Percentiles rank a stretch among this genome's conserved stretches.
Evolutionary conservation across 2,329 filamentous ascomycete species (phyloP).

Genomic region (Phaeoacremonium minimum): DNA sequence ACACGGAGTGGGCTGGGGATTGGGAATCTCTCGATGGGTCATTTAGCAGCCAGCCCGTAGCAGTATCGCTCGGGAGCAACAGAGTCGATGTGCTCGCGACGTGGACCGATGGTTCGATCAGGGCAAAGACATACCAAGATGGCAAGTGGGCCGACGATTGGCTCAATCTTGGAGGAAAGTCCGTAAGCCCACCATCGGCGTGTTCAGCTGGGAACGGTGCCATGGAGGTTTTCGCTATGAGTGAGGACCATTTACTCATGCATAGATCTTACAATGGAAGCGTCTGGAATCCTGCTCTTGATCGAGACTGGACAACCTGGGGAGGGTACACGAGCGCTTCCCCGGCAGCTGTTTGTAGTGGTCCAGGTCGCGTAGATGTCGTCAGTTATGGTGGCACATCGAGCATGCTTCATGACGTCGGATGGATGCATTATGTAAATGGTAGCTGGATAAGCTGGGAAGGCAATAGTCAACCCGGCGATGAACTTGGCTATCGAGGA

Average conservation of each 20-base stretch:
- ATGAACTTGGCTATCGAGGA: neutral
- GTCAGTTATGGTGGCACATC: neutral
- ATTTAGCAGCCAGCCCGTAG: neutral
- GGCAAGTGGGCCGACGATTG: neutral
- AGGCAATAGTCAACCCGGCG: neutral
- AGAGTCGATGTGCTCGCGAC: neutral
- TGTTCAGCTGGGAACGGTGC: neutral
- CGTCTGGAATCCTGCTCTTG: neutral
- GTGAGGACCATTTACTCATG: neutral
- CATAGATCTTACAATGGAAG: neutral
- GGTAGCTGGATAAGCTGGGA: neutral
- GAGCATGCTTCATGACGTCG: neutral
- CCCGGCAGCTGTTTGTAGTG: neutral
- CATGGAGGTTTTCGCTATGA: neutral
- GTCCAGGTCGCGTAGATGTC: neutral
- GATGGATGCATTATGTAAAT: constrained; percentile 1
- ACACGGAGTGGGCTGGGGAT: neutral
- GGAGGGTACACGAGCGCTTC: neutral
- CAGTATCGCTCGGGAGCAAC: neutral
- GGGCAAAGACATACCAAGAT: neutral
- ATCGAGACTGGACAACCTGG: neutral
- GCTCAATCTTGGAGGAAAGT: neutral
- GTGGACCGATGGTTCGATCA: neutral
- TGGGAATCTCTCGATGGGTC: neutral
- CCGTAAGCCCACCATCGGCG: neutral